phyloP scores from a whole-genome alignment of 2,329 filamentous ascomycete genomes.

The Xylaria sp. region DNA sequence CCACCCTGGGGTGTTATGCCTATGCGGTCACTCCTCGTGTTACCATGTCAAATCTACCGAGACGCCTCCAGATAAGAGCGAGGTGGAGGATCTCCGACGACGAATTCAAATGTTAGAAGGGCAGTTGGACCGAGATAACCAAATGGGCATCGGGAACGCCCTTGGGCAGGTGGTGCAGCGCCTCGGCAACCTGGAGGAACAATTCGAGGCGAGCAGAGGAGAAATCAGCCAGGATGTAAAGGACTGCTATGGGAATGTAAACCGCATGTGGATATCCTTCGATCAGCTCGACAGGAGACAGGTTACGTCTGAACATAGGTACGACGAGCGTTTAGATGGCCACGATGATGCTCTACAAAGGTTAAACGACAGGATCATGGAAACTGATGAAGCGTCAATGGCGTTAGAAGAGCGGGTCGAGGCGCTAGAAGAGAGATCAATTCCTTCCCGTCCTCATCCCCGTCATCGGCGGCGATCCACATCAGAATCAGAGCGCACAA shows the following conservation, averaged over 20 bases:
- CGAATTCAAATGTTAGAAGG: constrained; percentile 59
- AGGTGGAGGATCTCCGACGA: constrained; percentile 61
- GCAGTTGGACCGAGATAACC: constrained; percentile 54
- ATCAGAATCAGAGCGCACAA: constrained; percentile 44
- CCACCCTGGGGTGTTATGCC: constrained; percentile 66
- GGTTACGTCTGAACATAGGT: constrained; percentile 53
- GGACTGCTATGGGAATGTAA: constrained; percentile 65
- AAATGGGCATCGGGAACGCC: constrained; percentile 53
- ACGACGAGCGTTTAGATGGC: constrained; percentile 56
- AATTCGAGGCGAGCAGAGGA: constrained; percentile 63
- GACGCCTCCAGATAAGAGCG: constrained; percentile 56
- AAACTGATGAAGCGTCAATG: constrained; percentile 62
- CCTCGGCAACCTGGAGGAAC: constrained; percentile 65
- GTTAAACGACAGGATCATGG: constrained; percentile 61
- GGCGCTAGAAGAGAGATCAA: constrained; percentile 57
- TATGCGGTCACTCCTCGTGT: constrained; percentile 70
- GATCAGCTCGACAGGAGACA: constrained; percentile 57
- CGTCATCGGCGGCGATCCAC: constrained; percentile 45
- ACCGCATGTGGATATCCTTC: constrained; percentile 65
- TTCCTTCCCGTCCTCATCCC: constrained; percentile 43
- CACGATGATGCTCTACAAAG: constrained; percentile 58
- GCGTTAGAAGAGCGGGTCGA: constrained; percentile 67
- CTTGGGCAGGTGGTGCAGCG: constrained; percentile 54
- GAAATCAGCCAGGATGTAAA: constrained; percentile 65
- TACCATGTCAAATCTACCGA: constrained; percentile 65